These are phyloP conservation scores for Fusarium devonianum DNA, from an alignment of 2,329 filamentous ascomycete species.

Conservation along the genomic window DNA sequence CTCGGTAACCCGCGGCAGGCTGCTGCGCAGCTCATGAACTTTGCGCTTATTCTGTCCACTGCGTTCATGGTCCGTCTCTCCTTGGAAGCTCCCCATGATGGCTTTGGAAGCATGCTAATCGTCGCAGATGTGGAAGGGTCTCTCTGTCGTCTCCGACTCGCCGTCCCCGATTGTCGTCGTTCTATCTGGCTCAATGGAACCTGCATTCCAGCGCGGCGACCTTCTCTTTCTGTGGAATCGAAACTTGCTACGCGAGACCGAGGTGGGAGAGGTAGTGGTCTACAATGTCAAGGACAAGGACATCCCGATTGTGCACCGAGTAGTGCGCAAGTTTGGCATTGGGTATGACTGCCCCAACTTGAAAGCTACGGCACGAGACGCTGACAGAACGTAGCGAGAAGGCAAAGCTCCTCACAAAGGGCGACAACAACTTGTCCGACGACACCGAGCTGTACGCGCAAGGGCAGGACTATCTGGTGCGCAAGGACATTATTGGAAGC, in stretches of 20 bases:
- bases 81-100: background rate
- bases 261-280: conserved; percentile 66
- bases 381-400: conserved; percentile 50
- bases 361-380: background rate
- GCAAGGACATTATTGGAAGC: conserved; percentile 91
- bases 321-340: conserved; percentile 76
- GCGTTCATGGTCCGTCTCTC: conserved; percentile 79
- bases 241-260: conserved; percentile 62
- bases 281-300: conserved; percentile 91
- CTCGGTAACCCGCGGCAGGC: conserved; percentile 81
- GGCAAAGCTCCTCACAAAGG: conserved; percentile 89
- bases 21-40: conserved; percentile 84
- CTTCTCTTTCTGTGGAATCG: conserved; percentile 81
- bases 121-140: conserved; percentile 80
- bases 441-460: conserved; percentile 87
- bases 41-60: conserved; percentile 86
- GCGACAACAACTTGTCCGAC: conserved; percentile 94
- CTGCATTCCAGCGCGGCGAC: conserved; percentile 81
- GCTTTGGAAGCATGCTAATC: conserved; percentile 30
- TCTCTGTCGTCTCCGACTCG: conserved; percentile 79
- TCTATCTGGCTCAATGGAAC: conserved; percentile 85
- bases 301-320: conserved; percentile 95
- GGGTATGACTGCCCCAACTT: conserved; percentile 52
- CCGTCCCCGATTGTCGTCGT: conserved; percentile 83
- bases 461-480: conserved; percentile 85